Base-by-base conservation (phyloP, 352 stramenopile genomes). In the Phytophthora sp. region DNA sequence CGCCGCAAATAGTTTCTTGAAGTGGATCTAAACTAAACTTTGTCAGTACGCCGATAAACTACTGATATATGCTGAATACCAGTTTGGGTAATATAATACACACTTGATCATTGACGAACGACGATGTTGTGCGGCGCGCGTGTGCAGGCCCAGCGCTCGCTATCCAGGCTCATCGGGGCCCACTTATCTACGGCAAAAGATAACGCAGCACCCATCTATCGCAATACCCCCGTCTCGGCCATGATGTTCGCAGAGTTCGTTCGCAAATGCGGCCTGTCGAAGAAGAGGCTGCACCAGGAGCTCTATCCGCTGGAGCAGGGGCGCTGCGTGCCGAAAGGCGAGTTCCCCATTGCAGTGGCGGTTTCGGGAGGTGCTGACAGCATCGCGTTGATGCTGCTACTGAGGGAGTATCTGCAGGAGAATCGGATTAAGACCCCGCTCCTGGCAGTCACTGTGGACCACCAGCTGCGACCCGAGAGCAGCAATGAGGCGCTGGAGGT, bases 361-460 rank as follows among this genome's bases (percentile, higher is more conserved):
- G 55, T 92, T 18, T 96, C 88, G 0, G 88, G 88, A 12, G 88
- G 88, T 7, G 85, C 80, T 2, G 88, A 96, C 62, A 94, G 86
- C 56, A 91, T 94, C 80, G 84, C 88, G 23, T 57, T 96, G 49
- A 83, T 86, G 71, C 76, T 94, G 41, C 53, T 96, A 36, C 71
- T 96, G 13, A 77, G 68, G 9, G 83, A 94, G 53, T 85, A 86
- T 51, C 35, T 95, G 13, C 60, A 73, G 11, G n/a, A 60, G 7
- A 73, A 80, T 11, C 23, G 59, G 30, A 80, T 93, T 33, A 56
- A 73, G 27, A 90, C 81, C 9, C 80, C 82, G 36, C 77, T 96
- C 9, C 63, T 96, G 18, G 88, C 84, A 7, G 83, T 96, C 61
- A 94, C 84, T 13, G 80, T 96, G 44, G 84, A 96, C 55, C 88